A percentile compares a stretch with the other conserved stretches of the same genome.
These are phyloP conservation scores for Phytomonas sp. DNA, from an alignment of 208 protist genomes.

Conservation along the genomic window DNA sequence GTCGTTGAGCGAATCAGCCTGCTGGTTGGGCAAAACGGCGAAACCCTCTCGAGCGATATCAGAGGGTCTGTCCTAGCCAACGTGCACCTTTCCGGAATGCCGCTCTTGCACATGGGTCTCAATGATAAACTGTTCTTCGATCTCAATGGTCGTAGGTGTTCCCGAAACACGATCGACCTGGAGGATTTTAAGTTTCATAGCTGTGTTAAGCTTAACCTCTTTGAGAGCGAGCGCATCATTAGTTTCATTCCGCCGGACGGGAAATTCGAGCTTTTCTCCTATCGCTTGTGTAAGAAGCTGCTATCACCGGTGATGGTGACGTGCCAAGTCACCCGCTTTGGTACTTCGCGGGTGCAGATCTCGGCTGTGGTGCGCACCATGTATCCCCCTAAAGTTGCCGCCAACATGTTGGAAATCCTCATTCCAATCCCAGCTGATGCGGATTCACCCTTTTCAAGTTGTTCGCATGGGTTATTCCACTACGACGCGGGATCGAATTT, in stretches of 20 bases:
- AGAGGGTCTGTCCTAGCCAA: conserved; percentile 93
- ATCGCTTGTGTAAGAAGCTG: conserved; percentile 91
- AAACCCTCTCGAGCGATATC: conserved; percentile 94
- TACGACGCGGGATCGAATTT: conserved; percentile 96
- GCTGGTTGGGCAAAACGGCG: conserved; percentile 90
- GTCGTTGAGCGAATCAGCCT: conserved; percentile 97
- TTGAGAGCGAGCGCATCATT: conserved; percentile 93
- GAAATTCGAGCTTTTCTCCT: conserved; percentile 97
- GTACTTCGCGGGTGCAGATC: conserved; percentile 92
- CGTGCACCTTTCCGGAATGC: conserved; percentile 96
- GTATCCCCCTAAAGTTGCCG: conserved; percentile 90
- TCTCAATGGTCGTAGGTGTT: conserved; percentile 19
- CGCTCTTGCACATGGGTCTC: conserved; percentile 95
- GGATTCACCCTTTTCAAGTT: conserved; percentile 93
- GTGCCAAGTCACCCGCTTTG: conserved; percentile 83
- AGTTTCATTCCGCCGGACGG: conserved; percentile 96
- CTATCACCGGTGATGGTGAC: conserved; percentile 91
- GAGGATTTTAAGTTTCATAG: conserved; percentile 99
- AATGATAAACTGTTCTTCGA: conserved; percentile 95
- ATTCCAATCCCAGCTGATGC: conserved; percentile 97
- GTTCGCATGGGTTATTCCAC: conserved; percentile 76
- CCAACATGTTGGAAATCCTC: conserved; percentile 96
- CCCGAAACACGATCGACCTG: conserved; percentile 59
- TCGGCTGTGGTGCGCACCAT: conserved; percentile 88
- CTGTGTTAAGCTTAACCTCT: conserved; percentile 96